Percentiles rank a stretch among this genome's conserved stretches.
Conservation (phyloP, 805 yeast species). For the Spathaspora gorwiae region DNA sequence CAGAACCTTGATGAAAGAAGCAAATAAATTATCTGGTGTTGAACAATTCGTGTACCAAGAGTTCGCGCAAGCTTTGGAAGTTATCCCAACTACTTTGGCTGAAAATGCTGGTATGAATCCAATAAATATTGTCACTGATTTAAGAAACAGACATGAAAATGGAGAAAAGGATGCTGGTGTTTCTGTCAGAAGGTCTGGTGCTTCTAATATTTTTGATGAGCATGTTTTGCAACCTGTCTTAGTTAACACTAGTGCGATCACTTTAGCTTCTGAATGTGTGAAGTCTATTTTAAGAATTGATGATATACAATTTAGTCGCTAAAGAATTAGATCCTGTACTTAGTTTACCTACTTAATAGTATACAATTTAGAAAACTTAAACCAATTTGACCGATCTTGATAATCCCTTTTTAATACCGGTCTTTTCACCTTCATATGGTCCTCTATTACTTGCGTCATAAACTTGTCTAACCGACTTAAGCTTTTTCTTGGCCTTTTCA, state of each 20-base stretch:
- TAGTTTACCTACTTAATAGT: background rate
- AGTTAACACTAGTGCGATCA: conserved; percentile 90
- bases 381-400: conserved; percentile 80
- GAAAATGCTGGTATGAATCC: conserved; percentile 94
- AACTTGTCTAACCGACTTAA: conserved; percentile 86
- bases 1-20: conserved; percentile 65
- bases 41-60: conserved; percentile 90
- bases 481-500: conserved; percentile 90
- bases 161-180: conserved; percentile 96
- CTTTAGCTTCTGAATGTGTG: conserved; percentile 93
- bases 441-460: conserved; percentile 63
- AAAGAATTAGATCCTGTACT: background rate
- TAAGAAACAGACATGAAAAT: conserved; percentile 82
- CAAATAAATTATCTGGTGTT: conserved; percentile 71
- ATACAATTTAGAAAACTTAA: conserved; percentile 9
- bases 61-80: conserved; percentile 87
- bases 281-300: conserved; percentile 94
- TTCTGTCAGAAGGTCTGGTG: conserved; percentile 88
- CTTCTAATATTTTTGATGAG: conserved; percentile 86
- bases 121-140: conserved; percentile 85
- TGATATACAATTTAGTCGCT: conserved; percentile 81
- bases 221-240: conserved; percentile 95
- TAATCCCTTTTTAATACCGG: conserved; percentile 94
- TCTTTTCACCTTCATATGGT: conserved; percentile 88
- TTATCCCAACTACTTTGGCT: conserved; percentile 89